Evolutionary conservation across 2,329 filamentous ascomycete genomes (phyloP), one percentile per base, ranked within the genome.

Genomic region (Chrysoporthe cubensis): DNA sequence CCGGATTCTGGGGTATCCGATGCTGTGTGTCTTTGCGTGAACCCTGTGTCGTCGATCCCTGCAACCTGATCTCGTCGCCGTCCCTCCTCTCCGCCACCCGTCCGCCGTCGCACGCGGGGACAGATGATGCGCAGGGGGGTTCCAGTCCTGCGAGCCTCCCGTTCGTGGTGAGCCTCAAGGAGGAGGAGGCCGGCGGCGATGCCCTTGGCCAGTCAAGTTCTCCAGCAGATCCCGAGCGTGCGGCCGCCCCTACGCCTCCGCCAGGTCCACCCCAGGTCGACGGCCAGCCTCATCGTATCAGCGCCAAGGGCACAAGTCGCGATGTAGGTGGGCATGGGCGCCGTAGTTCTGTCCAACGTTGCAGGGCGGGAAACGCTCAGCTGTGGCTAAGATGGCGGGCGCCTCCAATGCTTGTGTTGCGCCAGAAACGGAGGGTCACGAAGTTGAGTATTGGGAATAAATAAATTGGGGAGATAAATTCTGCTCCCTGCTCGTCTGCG

Each of bases 311-410:
- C 64, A 32, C 34, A 52, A 42, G 18, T 56, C 18, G 46, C 46
- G 56, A 26, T 32, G 32, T 56, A 37, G 37, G 37, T 37, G 18
- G 40, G 8, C 18, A n/a, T 21, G 42, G 37, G 37, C 46, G 34
- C 21, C 26, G 46, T 46, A 48, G 61, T 26, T 52, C 34, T 67
- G 61, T 67, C 44, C 54, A 34, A 67, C 66, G 66, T 67, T 67
- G 60, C 59, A 66, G 8, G 57, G 26, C 46, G 50, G 59, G 21
- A 56, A 56, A 32, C 40, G 34, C n/a, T 34, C 43, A 57, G 54
- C 52, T 32, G 46, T 52, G 26, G 64, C 21, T 16, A n/a, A 54
- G 9, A 54, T 21, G 21, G 48, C 8, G 63, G 14, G 42, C 44
- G 46, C 56, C 52, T 37, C 37, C 21, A 46, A 43, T 16, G 50